Evolutionary conservation across 2,329 filamentous ascomycete species (phyloP), one percentile per base, ranked within the genome.

Genomic region (Exserohilum rostratum): DNA sequence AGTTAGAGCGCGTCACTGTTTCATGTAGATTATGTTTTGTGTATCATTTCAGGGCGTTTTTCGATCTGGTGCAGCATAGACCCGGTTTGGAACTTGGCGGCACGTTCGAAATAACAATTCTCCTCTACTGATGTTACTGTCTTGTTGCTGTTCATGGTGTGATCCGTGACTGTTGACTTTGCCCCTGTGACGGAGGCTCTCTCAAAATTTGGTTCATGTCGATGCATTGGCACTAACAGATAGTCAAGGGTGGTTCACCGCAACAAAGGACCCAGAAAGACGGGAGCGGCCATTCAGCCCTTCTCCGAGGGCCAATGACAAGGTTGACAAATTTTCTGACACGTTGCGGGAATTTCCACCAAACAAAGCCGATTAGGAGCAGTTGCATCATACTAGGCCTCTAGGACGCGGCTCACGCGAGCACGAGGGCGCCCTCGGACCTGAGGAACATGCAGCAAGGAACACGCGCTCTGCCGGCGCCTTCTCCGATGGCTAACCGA

Each of bases 1-100:
- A 48, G 45, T 60, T 51, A 52, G 54, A 57, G 57, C 55, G 64
- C 57, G 59, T 61, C 58, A 57, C 62, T 46, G 62, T 62, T 59
- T 58, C 60, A 50, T 75, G 69, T 74, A 74, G 67, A 67, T 66
- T 71, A 73, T 67, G 61, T 70, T 69, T 66, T 65, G 65, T 70
- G 68, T 72, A 69, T 58, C 60, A 64, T 68, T 59, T 61, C 61
- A 66, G 64, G 66, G 66, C 65, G 68, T 58, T 66, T 67, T 64
- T 62, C 57, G 68, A 65, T 66, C 49, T 60, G 62, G 65, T 71
- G 70, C 65, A 66, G 66, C 65, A 71, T 73, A 66, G 65, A 65
- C 59, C 58, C 62, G 63, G 70, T 68, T 62, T 70, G 68, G 64
- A 67, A 66, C 62, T 67, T 70, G 65, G 69, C 66, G 65, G 62